These are phyloP conservation scores for Penicillium bovifimosum DNA, from an alignment of 495 filamentous ascomycete species.

Conservation along the genomic window DNA sequence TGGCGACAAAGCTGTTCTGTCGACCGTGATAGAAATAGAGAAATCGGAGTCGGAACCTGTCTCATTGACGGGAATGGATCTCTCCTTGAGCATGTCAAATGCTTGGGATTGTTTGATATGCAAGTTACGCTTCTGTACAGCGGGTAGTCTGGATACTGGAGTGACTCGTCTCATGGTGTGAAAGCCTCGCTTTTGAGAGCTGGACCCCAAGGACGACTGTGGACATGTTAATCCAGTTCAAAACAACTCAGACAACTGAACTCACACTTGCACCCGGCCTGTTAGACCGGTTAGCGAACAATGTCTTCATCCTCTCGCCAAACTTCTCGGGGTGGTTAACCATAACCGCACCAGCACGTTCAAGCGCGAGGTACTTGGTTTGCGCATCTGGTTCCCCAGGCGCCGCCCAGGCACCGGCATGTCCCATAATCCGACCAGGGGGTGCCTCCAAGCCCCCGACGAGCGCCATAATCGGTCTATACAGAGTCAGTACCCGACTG, in stretches of 20 bases:
- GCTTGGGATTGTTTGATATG: constrained; percentile 55
- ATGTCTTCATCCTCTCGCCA: constrained; percentile 61
- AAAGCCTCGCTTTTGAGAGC: constrained; percentile 41
- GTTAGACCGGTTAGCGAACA: constrained; percentile 36
- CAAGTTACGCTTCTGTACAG: constrained; percentile 48
- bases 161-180: constrained; percentile 44
- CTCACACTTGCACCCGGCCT: constrained; percentile 26
- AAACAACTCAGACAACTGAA: neutral
- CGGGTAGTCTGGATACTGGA: constrained; percentile 1
- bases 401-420: constrained; percentile 73
- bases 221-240: constrained; percentile 9
- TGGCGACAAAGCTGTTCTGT: constrained; percentile 58
- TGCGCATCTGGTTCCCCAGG: constrained; percentile 60
- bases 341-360: constrained; percentile 65
- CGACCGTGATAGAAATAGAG: constrained; percentile 57
- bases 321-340: constrained; percentile 80
- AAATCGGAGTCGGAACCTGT: constrained; percentile 35
- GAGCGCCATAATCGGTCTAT: constrained; percentile 73
- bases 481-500: neutral
- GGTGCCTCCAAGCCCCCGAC: constrained; percentile 65
- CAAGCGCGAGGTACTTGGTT: constrained; percentile 63
- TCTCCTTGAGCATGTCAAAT: constrained; percentile 53
- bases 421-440: constrained; percentile 75
- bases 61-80: constrained; percentile 44
- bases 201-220: constrained; percentile 16